A percentile compares a stretch with the other conserved stretches of the same genome.
Conservation (phyloP, 2,329 filamentous ascomycete species). For the Aspergillus ochraceus region DNA sequence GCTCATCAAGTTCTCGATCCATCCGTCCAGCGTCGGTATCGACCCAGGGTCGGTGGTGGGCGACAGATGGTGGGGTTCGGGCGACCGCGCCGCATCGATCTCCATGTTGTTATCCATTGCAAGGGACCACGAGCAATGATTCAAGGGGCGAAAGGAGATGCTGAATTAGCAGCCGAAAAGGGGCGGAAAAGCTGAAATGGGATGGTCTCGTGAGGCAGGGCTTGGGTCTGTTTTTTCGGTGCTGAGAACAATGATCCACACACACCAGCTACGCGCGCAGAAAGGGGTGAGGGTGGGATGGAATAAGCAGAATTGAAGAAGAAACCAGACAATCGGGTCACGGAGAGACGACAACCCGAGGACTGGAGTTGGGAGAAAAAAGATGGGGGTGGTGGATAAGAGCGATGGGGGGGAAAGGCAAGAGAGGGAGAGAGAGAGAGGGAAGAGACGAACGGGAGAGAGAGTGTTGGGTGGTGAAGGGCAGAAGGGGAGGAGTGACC, state of each 20-base stretch:
- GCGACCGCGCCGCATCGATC: slow-evolving; percentile 81
- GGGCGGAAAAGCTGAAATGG: slow-evolving; percentile 21
- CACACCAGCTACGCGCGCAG: slow-evolving; percentile 5
- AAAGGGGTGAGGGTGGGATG: slow-evolving; percentile 2
- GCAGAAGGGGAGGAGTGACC: slow-evolving; percentile 17
- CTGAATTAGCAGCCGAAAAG: slow-evolving; percentile 24
- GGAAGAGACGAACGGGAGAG: not conserved
- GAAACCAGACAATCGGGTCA: slow-evolving; percentile 13
- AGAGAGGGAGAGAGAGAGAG: slow-evolving; percentile 2
- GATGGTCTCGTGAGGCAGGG: slow-evolving; percentile 37
- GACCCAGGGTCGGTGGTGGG: slow-evolving; percentile 80
- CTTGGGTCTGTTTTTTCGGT: slow-evolving; percentile 11
- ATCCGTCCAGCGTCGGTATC: slow-evolving; percentile 90
- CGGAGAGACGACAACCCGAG: slow-evolving; percentile 15
- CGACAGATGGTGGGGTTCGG: slow-evolving; percentile 73
- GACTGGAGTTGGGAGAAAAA: not conserved
- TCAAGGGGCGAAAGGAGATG: slow-evolving; percentile 3
- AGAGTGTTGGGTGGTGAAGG: slow-evolving; percentile 10
- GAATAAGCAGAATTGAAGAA: slow-evolving; percentile 8
- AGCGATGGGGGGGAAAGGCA: not conserved
- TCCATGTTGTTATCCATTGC: slow-evolving; percentile 98
- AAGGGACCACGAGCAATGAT: slow-evolving; percentile 12
- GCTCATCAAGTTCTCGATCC: slow-evolving; percentile 97
- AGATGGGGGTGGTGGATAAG: slow-evolving; percentile 3
- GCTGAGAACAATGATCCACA: slow-evolving; percentile 4